A percentile compares a stretch with the other conserved stretches of the same genome.
Conservation (phyloP, 2,329 filamentous ascomycete genomes). For the Fusarium falciforme region DNA sequence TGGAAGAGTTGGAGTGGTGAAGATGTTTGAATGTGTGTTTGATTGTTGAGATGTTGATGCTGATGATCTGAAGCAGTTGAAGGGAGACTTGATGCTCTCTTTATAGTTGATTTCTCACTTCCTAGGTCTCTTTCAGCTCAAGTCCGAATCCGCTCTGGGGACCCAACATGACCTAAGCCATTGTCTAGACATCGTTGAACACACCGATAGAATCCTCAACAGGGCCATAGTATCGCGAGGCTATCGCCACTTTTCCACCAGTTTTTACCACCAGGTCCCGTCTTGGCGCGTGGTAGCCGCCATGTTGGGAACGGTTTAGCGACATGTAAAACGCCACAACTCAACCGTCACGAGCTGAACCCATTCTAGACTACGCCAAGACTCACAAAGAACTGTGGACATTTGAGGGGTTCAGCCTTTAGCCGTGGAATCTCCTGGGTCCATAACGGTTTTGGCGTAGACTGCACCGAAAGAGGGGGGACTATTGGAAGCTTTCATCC, state of each 20-base stretch:
- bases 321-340: slow-evolving; percentile 25
- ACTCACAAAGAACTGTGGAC: neutral
- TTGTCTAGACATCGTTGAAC: neutral
- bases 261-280: neutral
- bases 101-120: slow-evolving; percentile 9
- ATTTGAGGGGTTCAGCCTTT: neutral
- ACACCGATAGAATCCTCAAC: neutral
- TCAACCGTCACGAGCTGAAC: slow-evolving; percentile 12
- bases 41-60: neutral
- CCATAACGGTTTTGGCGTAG: neutral
- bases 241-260: slow-evolving; percentile 14
- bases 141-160: too few relatives aligned
- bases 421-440: neutral
- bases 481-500: slow-evolving; percentile 23
- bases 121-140: neutral
- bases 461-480: neutral
- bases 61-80: neutral
- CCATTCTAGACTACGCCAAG: slow-evolving; percentile 24
- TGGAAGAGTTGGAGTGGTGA: neutral
- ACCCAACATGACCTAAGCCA: neutral
- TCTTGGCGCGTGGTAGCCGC: neutral
- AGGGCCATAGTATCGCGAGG: slow-evolving; percentile 3
- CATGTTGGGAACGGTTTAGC: slow-evolving; percentile 17
- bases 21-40: neutral
- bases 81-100: neutral